Conservation (phyloP, 2,329 filamentous ascomycete genomes). For the Aspergillus latus region DNA sequence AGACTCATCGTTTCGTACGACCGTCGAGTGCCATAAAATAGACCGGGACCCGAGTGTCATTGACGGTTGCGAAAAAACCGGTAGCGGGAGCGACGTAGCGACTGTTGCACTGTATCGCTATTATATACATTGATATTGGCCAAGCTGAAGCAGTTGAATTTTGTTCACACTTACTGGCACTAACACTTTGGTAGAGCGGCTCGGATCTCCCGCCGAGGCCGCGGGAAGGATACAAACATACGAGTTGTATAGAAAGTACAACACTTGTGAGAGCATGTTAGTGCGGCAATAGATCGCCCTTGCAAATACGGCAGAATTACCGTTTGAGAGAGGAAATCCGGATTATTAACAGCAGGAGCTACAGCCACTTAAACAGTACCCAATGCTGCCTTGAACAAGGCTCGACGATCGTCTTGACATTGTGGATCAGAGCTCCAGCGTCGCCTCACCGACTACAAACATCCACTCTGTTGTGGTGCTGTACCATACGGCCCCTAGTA, state of each 20-base stretch:
- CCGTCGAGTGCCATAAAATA: too few relatives aligned
- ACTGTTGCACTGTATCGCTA: background rate
- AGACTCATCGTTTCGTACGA: too few relatives aligned
- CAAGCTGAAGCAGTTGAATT: background rate
- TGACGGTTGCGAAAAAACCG: too few relatives aligned
- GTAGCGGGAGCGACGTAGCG: background rate
- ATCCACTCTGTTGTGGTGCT: background rate
- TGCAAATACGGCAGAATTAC: background rate
- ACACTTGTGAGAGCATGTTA: background rate
- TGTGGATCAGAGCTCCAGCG: background rate
- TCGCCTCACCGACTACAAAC: background rate
- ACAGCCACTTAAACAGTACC: background rate
- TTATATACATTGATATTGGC: background rate
- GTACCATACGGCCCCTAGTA: background rate
- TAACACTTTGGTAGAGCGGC: background rate
- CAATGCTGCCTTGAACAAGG: background rate
- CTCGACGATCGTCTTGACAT: background rate
- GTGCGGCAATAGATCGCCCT: background rate
- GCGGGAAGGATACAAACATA: background rate
- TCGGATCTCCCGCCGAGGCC: background rate
- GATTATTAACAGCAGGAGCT: background rate
- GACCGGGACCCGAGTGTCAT: too few relatives aligned
- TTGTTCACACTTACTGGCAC: background rate
- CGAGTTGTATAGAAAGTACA: background rate
- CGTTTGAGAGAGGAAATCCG: background rate